Base-by-base conservation (phyloP, 495 filamentous ascomycete species). In the Rostrohypoxylon terebratum region DNA sequence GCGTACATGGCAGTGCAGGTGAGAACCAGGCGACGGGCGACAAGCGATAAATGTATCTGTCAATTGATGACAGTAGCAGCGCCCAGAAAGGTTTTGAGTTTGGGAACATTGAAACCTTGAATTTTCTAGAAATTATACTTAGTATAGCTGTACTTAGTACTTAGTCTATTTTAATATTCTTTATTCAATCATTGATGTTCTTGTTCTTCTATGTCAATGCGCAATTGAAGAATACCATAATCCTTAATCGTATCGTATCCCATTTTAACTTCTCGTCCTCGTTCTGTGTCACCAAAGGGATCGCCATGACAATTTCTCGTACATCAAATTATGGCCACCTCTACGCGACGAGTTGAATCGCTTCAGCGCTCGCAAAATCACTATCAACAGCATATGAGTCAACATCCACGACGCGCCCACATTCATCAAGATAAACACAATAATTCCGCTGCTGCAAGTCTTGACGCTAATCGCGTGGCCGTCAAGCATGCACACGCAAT, bases 301-400 rank as follows among this genome's bases (percentile, higher is more conserved):
- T 61, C 76, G 76, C 57, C 40, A 64, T 69, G 63, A 42, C 63
- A 68, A 68, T 53, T 68, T 48, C 25, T 25, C 14, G 10, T 42
- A 54, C 25, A 31, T 31, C 64, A 59, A 73, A 72, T 78, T 45
- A 77, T 78, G 73, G 76, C 80, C 51, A 78, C 79, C 59, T 80
- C 73, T 65, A 75, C 78, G 66, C 74, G 80, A 75, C 77, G 74
- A 75, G 57, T 71, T 78, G 80, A 81, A 74, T 75, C 76, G 63
- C 74, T 79, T 50, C 74, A 76, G 62, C 76, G 66, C 54, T 25
- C 59, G 9, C 74, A 66, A 18, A 65, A 69, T 21, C 55, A 65
- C 11, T 62, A 64, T 21, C 68, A 68, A 59, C 68, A 38, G 5
- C 53, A 38, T 5, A 18, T 34, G n/a, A 11, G 18, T 31, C 53